phyloP scores from a whole-genome alignment of 129 eudicot genomes.

The Chrysanthemum lavandulifolium region DNA sequence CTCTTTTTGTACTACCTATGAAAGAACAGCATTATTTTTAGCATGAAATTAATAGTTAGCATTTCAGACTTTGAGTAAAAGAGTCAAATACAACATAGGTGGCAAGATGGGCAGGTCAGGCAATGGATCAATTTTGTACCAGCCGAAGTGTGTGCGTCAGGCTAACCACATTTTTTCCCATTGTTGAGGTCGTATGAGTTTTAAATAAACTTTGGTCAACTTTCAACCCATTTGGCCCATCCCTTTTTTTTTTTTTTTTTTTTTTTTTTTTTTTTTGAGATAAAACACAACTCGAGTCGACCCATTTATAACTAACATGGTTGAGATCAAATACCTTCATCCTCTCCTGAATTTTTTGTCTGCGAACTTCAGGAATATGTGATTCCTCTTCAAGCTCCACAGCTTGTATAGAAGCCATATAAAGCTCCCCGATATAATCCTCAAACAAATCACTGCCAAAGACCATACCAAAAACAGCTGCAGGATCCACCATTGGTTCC shows the following conservation, averaged over 20 bases:
- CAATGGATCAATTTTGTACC: no score
- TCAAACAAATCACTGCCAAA: conserved; percentile 85
- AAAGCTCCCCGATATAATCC: conserved; percentile 79
- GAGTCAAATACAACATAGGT: not conserved
- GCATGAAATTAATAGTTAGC: not conserved
- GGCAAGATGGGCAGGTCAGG: no score
- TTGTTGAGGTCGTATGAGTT: no score
- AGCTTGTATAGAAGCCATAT: conserved; percentile 54
- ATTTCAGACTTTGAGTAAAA: not conserved
- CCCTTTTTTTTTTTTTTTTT: not conserved
- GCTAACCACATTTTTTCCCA: no score
- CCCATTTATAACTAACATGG: not conserved
- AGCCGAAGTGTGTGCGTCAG: no score
- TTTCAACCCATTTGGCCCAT: no score
- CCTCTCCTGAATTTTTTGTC: conserved; percentile 62
- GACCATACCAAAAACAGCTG: conserved; percentile 88
- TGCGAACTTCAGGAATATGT: conserved; percentile 51
- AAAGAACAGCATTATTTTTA: not conserved
- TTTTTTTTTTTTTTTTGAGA: not conserved
- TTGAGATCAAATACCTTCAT: conserved; percentile 53
- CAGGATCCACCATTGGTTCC: conserved; percentile 82
- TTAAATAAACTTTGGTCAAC: no score
- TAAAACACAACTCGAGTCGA: not conserved
- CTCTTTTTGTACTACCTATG: conserved; percentile 61
- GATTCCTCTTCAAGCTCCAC: conserved; percentile 61